These are phyloP conservation scores for Pneumocystis oryctolagi DNA, from an alignment of 1,139 yeast genomes.

Conservation along the genomic window DNA sequence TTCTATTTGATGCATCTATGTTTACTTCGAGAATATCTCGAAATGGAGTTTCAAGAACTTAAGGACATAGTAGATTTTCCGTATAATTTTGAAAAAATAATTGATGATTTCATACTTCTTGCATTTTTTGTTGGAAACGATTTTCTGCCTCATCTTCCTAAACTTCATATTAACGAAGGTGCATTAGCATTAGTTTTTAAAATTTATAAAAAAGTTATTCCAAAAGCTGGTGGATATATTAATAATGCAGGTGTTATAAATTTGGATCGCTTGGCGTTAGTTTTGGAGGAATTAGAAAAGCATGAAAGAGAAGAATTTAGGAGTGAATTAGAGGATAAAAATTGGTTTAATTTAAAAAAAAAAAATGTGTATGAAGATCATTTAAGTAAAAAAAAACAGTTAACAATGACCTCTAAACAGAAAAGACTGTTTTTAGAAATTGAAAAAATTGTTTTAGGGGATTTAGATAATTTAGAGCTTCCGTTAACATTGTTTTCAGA, in stretches of 20 bases:
- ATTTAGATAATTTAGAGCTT: not conserved
- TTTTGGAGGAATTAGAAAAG: conserved; percentile 72
- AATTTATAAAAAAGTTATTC: conserved; percentile 70
- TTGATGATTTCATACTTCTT: conserved; percentile 86
- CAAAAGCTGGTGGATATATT: conserved; percentile 66
- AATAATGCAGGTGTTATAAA: conserved; percentile 73
- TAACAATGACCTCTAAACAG: not conserved
- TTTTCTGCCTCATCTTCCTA: conserved; percentile 95
- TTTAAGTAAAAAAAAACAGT: not conserved
- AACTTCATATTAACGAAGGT: conserved; percentile 81
- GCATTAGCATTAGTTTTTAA: conserved; percentile 83
- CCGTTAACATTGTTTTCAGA: not conserved
- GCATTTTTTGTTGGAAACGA: conserved; percentile 95
- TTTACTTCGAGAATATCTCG: conserved; percentile 76
- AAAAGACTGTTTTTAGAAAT: not conserved
- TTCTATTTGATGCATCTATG: conserved; percentile 75
- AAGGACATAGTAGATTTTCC: conserved; percentile 45
- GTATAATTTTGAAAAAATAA: conserved; percentile 71
- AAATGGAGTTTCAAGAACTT: conserved; percentile 66
- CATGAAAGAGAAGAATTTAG: conserved; percentile 44
- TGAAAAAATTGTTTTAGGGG: not conserved
- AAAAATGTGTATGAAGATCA: conserved; percentile 45
- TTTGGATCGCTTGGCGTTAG: conserved; percentile 50
- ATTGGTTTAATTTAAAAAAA: conserved; percentile 78
- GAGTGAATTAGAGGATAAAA: conserved; percentile 57